Evolutionary conservation across 768 basidiomycete genomes (phyloP), one percentile per base, ranked within the genome.

Genomic region (Kondoa malvinella): DNA sequence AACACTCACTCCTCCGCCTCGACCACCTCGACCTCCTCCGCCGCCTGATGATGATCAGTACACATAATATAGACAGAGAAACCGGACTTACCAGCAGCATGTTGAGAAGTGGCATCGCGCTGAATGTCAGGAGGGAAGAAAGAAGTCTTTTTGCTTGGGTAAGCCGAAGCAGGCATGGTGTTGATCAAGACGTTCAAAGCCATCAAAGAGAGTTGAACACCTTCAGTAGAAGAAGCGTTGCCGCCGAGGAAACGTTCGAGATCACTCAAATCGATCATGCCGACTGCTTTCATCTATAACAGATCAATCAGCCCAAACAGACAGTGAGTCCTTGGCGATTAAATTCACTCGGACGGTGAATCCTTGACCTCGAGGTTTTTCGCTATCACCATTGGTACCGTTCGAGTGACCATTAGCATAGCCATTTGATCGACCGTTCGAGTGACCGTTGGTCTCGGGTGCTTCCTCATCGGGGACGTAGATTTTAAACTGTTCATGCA

Each of bases 161-260:
- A 69, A 21, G n/a, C 15, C 2, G 33, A 26, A 2, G 65, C 32
- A 12, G 69, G 69, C 2, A 27, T 30, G 56, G 66, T 31, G 34
- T 65, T 57, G 34, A 69, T 57, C 69, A 69, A 66, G 58, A 65
- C 64, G 40, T 69, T 69, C 40, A 69, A 66, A 30, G 69, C 69
- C 65, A 63, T 63, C 16, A 63, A 16, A 14, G 61, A 27, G 61
- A 33, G 14, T 29, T 63, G 61, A 32, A 32, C 32, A 33, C 15
- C 61, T 27, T 16, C 61, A 29, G 27, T 29, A 27, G 27, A 27
- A 15, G 27, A 17, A 16, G 8, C 33, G n/a, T 14, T 21, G 3
- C 61, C 61, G 17, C 33, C 33, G 27, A 63, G 15, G 61, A 63
- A 63, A 32, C 14, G 61, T 3, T 27, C 21, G 27, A 63, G 61